A percentile compares a stretch with the other conserved stretches of the same genome.
These are phyloP conservation scores for Quercus parvula DNA, from an alignment of 306 rosid species.

Conservation along the genomic window DNA sequence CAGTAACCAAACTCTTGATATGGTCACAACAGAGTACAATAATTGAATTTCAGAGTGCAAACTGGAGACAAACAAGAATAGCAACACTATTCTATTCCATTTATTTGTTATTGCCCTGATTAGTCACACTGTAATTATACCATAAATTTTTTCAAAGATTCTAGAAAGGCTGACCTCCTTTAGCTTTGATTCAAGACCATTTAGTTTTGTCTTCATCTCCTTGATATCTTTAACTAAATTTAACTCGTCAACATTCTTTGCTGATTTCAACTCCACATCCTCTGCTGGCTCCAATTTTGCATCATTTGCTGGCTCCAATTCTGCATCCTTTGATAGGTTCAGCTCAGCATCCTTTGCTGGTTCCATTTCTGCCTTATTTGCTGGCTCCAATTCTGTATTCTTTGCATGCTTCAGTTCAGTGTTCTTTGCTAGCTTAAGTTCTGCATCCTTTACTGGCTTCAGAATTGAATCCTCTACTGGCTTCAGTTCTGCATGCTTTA, in stretches of 20 bases:
- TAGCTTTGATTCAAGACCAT: slow-evolving; percentile 70
- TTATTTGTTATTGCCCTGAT: neutral
- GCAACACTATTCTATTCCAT: neutral
- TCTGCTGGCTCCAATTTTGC: slow-evolving; percentile 20
- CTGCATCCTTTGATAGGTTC: slow-evolving; percentile 14
- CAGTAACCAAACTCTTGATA: slow-evolving; percentile 17
- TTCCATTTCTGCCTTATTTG: neutral
- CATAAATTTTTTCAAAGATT: neutral
- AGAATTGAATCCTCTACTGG: slow-evolving; percentile 15
- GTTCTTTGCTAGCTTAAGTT: slow-evolving; percentile 28
- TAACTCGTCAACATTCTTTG: slow-evolving; percentile 34
- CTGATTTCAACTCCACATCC: slow-evolving; percentile 15
- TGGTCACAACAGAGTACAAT: neutral
- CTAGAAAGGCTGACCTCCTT: slow-evolving; percentile 59
- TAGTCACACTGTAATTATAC: neutral
- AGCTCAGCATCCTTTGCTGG: neutral
- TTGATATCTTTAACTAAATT: slow-evolving; percentile 59
- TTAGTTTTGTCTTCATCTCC: slow-evolving; percentile 71
- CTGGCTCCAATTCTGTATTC: slow-evolving; percentile 16
- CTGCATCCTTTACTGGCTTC: slow-evolving; percentile 18
- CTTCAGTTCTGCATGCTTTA: slow-evolving; percentile 18
- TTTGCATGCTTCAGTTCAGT: slow-evolving; percentile 7
- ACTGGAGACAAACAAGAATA: slow-evolving; percentile 2
- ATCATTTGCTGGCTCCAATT: slow-evolving; percentile 19
- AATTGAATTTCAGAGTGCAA: slow-evolving; percentile 11